Conservation (phyloP, 495 filamentous ascomycete genomes). For the Talaromyces adpressus region DNA sequence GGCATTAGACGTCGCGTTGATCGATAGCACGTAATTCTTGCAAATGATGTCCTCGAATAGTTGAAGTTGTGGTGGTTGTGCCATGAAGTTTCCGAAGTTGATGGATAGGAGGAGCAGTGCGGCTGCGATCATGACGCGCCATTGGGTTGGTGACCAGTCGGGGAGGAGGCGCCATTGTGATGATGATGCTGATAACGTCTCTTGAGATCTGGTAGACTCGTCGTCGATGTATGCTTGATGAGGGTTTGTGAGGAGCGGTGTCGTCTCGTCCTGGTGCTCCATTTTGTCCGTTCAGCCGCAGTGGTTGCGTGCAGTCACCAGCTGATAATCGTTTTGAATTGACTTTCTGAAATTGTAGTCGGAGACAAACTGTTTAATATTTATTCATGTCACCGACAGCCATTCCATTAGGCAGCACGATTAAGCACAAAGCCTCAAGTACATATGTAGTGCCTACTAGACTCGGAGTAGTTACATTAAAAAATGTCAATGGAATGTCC, state of each 20-base stretch:
- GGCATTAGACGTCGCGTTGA: neutral
- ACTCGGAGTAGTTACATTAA: neutral
- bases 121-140: neutral
- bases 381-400: neutral
- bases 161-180: neutral
- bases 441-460: neutral
- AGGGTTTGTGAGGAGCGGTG: neutral
- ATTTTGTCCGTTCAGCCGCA: neutral
- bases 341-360: neutral
- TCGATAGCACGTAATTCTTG: neutral
- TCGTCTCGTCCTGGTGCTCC: neutral
- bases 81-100: neutral
- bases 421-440: neutral
- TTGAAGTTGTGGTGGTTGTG: neutral
- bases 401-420: neutral
- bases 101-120: neutral
- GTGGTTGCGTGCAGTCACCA: neutral
- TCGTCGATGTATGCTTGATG: neutral
- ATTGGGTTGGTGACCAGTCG: neutral
- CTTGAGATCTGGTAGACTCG: neutral
- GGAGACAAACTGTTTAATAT: neutral
- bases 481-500: neutral
- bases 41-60: slow-evolving; percentile 1
- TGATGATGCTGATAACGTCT: neutral
- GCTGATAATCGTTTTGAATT: neutral